A percentile compares a stretch with the other conserved stretches of the same genome.
Evolutionary conservation across 768 basidiomycete genomes (phyloP).

Genomic region (Chalciporus pseudorubinellus): DNA sequence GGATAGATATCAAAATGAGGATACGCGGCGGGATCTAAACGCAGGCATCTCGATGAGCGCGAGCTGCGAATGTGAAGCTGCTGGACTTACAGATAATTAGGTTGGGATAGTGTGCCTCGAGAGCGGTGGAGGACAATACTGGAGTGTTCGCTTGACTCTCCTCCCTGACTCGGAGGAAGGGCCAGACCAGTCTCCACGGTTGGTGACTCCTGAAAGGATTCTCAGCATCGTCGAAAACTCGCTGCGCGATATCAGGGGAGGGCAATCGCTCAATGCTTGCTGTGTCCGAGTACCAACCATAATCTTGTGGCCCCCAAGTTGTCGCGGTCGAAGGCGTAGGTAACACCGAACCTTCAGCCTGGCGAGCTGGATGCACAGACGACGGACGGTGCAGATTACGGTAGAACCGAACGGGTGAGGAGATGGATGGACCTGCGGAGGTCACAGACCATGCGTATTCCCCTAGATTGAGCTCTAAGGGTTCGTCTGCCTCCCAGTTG

Average conservation of each 20-base stretch:
- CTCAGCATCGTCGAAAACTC: constrained; percentile 55
- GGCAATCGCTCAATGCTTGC: constrained; percentile 40
- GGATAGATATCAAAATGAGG: constrained; percentile 37
- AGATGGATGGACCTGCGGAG: constrained; percentile 59
- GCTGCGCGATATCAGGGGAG: constrained; percentile 57
- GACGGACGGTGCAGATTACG: constrained; percentile 38
- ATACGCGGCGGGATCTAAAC: constrained; percentile 23
- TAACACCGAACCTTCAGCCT: constrained; percentile 54
- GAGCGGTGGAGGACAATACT: not conserved
- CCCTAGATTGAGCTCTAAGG: constrained; percentile 52
- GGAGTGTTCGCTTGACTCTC: not conserved
- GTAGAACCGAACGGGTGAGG: constrained; percentile 39
- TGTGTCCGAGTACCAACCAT: constrained; percentile 35
- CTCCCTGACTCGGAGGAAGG: constrained; percentile 1
- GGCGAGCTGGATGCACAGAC: constrained; percentile 57
- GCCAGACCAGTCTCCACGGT: constrained; percentile 15
- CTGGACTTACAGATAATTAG: constrained; percentile 29
- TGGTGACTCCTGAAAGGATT: constrained; percentile 20
- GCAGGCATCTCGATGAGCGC: constrained; percentile 3
- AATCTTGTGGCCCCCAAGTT: constrained; percentile 55
- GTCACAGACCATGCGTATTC: constrained; percentile 72
- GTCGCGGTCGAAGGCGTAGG: constrained; percentile 45
- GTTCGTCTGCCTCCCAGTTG: constrained; percentile 24
- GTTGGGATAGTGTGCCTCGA: constrained; percentile 21
- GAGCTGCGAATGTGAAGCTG: not conserved